Conservation (phyloP, 2,329 filamentous ascomycete species). For the Paraphoma sp. region DNA sequence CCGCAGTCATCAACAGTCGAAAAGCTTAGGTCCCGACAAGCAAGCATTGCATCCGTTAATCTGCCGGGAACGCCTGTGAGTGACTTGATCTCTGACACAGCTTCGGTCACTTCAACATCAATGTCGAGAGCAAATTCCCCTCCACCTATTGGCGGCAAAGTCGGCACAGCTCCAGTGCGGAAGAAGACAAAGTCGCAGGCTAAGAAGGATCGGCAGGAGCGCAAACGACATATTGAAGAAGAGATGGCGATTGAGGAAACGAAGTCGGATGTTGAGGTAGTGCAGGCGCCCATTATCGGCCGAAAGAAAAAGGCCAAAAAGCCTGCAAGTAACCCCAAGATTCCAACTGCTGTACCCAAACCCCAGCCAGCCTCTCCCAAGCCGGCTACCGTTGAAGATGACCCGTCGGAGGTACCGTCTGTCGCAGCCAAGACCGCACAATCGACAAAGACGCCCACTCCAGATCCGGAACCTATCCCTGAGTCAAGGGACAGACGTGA, state of each 20-base stretch:
- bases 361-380: constrained; percentile 41
- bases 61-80: constrained; percentile 76
- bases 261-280: constrained; percentile 60
- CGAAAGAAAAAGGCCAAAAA: constrained; percentile 89
- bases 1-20: constrained; percentile 45
- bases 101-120: constrained; percentile 75
- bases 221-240: constrained; percentile 68
- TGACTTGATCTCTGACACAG: constrained; percentile 77
- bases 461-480: constrained; percentile 20
- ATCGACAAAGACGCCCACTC: constrained; percentile 27
- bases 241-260: constrained; percentile 53
- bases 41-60: constrained; percentile 64
- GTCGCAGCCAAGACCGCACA: constrained; percentile 23
- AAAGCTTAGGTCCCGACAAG: constrained; percentile 57
- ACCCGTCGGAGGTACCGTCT: constrained; percentile 22
- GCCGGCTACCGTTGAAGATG: constrained; percentile 35
- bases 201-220: constrained; percentile 74
- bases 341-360: constrained; percentile 25
- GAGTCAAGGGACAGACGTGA: constrained; percentile 42
- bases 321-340: constrained; percentile 41
- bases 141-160: constrained; percentile 62
- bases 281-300: constrained; percentile 74
- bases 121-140: constrained; percentile 76
- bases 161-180: constrained; percentile 73
- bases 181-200: constrained; percentile 78